phyloP scores from a whole-genome alignment of 805 yeast species.

The Alloascoidea hylecoeti region DNA sequence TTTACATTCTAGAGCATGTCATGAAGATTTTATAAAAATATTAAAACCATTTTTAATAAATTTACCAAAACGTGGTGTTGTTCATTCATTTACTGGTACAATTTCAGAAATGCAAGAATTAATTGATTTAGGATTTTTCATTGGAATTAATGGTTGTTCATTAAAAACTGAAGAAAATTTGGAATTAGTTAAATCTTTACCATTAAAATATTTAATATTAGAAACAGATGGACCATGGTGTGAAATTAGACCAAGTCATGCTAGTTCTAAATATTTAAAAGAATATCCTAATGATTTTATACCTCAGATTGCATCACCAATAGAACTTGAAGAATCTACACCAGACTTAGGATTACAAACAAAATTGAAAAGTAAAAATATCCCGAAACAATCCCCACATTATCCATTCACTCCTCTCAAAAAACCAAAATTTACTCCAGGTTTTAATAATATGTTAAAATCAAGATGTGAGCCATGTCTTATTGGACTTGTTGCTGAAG shows the following conservation, averaged over 20 bases:
- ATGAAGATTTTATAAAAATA: conserved; percentile 59
- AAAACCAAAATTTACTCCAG: conserved; percentile 37
- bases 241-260: conserved; percentile 76
- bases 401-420: conserved; percentile 53
- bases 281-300: conserved; percentile 42
- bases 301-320: conserved; percentile 19
- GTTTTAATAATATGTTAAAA: conserved; percentile 37
- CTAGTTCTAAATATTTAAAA: conserved; percentile 44
- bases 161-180: conserved; percentile 66
- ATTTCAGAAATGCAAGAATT: conserved; percentile 43
- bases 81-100: conserved; percentile 91
- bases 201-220: conserved; percentile 54
- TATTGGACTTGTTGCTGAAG: conserved; percentile 67
- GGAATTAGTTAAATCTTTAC: conserved; percentile 51
- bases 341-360: not conserved
- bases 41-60: conserved; percentile 44
- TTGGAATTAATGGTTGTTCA: conserved; percentile 92
- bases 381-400: conserved; percentile 21
- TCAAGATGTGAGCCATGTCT: conserved; percentile 90
- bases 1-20: conserved; percentile 79
- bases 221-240: conserved; percentile 99
- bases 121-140: conserved; percentile 43
- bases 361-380: conserved; percentile 2
- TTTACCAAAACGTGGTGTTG: conserved; percentile 52
- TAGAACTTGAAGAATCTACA: not conserved